Evolutionary conservation across 768 basidiomycete species (phyloP), one percentile per base, ranked within the genome.

Genomic region (Pisolithus tinctorius): DNA sequence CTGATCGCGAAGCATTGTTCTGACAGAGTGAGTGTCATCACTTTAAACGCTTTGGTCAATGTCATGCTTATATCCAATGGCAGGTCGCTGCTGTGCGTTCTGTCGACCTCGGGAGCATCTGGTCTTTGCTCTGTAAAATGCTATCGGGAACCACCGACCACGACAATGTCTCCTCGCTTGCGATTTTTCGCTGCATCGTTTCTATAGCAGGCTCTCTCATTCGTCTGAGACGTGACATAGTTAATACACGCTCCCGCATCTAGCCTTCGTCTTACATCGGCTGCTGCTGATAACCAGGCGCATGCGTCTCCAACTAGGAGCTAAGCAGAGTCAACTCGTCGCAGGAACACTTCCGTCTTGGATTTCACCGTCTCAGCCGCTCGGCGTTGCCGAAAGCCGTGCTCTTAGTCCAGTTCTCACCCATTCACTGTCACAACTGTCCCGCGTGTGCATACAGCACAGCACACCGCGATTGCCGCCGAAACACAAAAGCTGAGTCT

Each of bases 191-290:
- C 49, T 68, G 79, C 27, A 76, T 87, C 29, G 66, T 82, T 23
- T 62, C 71, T 13, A 79, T 79, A 50, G 57, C 82, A 53, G 76
- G 76, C 44, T 76, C 82, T 8, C 75, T 93, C 9, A 69, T 92
- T 34, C 88, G 93, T 16, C 77, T 89, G 26, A 82, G 92, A 10
- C 78, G 89, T 23, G 93, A 94, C 61, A 76, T 96, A 36, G 74
- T 91, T 23, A 59, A 77, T 4, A 76, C 40, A 79, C 80, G 2
- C 74, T 94, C 8, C 91, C 93, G 3, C 88, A 90, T 56, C 74
- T 94, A 1, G 71, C 81, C 44, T 67, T 78, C 56, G 63, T 84
- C 50, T 73, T 94, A 10, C 74, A 80, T 30, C 81, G 75, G 51
- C 68, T 93, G 23, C 68, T 92, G 39, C 63, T 69, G 41, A 67